Percentiles rank a stretch among this genome's conserved stretches.
phyloP scores from a whole-genome alignment of 2,329 filamentous ascomycete genomes.

The Elsinoe fawcettii region DNA sequence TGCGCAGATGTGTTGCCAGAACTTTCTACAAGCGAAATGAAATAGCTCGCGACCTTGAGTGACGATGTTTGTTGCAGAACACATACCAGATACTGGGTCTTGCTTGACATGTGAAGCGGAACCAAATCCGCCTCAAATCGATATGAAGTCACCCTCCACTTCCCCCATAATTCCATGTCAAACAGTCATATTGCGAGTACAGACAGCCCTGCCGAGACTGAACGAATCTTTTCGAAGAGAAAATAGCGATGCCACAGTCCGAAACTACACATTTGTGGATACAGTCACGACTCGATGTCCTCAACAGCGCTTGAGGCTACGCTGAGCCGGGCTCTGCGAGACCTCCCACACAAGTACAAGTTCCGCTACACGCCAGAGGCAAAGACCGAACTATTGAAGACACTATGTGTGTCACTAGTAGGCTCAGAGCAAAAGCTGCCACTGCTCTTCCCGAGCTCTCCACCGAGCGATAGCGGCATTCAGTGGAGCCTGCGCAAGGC shows the following conservation, averaged over 20 bases:
- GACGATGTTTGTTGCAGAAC: neutral
- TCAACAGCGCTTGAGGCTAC: constrained; percentile 7
- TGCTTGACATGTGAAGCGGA: neutral
- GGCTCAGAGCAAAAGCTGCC: constrained; percentile 65
- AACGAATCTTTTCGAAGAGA: neutral
- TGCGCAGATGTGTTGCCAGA: no score
- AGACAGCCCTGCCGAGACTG: neutral
- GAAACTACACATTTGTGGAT: neutral
- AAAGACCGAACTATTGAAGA: constrained; percentile 62
- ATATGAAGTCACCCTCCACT: neutral
- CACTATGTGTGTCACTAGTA: constrained; percentile 81
- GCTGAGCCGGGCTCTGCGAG: constrained; percentile 70
- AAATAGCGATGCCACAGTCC: neutral
- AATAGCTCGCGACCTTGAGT: no score
- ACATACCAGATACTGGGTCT: no score
- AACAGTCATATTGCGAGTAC: neutral
- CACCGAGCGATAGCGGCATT: constrained; percentile 22
- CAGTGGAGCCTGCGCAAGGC: constrained; percentile 72
- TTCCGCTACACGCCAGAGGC: constrained; percentile 71
- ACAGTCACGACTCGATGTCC: constrained; percentile 40
- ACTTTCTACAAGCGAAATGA: no score
- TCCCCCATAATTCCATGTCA: neutral
- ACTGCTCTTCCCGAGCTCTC: constrained; percentile 72
- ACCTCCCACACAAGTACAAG: constrained; percentile 63
- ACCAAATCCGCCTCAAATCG: neutral